Conservation (phyloP, 2,329 filamentous ascomycete genomes). For the Aspergillus cejpii region DNA sequence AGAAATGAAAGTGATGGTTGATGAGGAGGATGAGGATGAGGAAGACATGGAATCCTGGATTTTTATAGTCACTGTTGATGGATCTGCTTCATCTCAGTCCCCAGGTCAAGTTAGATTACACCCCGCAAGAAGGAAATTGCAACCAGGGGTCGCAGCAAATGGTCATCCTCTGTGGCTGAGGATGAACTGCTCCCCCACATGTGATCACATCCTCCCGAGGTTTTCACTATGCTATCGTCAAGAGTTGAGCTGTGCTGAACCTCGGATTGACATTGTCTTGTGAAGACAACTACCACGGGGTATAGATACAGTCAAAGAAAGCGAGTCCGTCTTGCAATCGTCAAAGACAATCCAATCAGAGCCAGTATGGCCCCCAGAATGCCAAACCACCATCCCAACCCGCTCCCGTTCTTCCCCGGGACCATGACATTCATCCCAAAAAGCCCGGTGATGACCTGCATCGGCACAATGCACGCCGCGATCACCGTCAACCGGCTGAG, state of each 20-base stretch:
- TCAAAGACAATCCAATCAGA: conserved; percentile 25
- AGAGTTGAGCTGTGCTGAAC: no score
- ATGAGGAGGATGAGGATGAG: neutral
- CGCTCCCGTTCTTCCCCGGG: conserved; percentile 33
- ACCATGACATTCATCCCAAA: conserved; percentile 48
- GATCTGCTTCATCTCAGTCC: no score
- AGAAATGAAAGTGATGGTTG: neutral
- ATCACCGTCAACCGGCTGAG: conserved; percentile 88
- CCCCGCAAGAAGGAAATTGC: neutral
- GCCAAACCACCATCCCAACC: conserved; percentile 43
- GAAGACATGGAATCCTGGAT: no score
- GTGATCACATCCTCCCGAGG: neutral
- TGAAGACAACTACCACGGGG: no score
- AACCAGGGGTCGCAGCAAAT: neutral
- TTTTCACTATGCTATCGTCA: no score
- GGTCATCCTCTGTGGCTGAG: neutral
- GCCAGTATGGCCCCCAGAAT: conserved; percentile 40
- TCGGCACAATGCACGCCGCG: conserved; percentile 81
- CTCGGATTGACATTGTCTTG: no score
- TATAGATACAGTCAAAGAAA: neutral
- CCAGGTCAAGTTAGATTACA: no score
- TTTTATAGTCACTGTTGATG: no score
- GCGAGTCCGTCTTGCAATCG: neutral
- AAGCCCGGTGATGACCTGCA: conserved; percentile 70
- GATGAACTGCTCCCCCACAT: neutral